Evolutionary conservation across 2,329 filamentous ascomycete species (phyloP).

Genomic region (Alternaria hordeiaustralica): DNA sequence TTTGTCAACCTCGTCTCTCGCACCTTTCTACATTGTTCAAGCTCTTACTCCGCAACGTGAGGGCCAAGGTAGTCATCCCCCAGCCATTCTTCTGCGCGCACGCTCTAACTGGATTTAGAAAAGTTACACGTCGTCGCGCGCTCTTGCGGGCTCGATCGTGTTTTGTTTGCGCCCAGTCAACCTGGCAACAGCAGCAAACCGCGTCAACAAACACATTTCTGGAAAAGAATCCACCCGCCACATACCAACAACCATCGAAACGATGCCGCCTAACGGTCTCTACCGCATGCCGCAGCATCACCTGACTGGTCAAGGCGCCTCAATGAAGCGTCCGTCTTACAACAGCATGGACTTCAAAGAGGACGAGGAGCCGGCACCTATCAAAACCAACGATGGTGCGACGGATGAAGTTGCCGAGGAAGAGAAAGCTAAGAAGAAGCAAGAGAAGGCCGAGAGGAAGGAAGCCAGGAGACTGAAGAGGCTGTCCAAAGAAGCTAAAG

Average conservation of each 20-base stretch:
- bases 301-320: conserved; percentile 10
- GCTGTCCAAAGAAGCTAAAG: neutral
- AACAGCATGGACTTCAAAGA: conserved; percentile 31
- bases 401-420: neutral
- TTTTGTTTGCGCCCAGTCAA: neutral
- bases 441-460: conserved; percentile 11
- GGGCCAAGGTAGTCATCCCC: neutral
- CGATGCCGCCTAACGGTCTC: conserved; percentile 32
- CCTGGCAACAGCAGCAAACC: neutral
- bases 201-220: neutral
- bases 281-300: conserved; percentile 34
- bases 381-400: neutral
- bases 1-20: neutral
- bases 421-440: conserved; percentile 1
- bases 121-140: neutral
- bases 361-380: conserved; percentile 1
- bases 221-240: neutral
- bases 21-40: neutral
- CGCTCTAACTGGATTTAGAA: neutral
- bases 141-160: neutral
- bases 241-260: neutral
- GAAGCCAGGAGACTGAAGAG: conserved; percentile 9
- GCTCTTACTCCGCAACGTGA: neutral
- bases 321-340: conserved; percentile 16
- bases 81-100: neutral